A percentile compares a stretch with the other conserved stretches of the same genome.
phyloP scores from a whole-genome alignment of 2,329 filamentous ascomycete genomes.

The Epichloe amarillans region DNA sequence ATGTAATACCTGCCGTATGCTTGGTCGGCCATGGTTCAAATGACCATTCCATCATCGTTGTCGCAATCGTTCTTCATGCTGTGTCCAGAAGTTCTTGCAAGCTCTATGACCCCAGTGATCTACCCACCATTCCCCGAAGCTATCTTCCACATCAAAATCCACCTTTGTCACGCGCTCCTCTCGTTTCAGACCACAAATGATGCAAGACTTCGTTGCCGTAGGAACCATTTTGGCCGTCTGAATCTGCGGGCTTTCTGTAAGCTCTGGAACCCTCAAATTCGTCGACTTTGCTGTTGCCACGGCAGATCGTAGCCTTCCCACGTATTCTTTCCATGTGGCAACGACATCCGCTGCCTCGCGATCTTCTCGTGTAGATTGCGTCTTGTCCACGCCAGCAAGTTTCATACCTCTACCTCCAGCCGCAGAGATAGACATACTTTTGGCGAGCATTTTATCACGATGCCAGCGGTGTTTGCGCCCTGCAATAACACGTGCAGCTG shows the following conservation, averaged over 20 bases:
- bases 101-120: conserved; percentile 74
- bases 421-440: conserved; percentile 78
- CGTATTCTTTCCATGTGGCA: conserved; percentile 58
- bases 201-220: conserved; percentile 61
- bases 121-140: conserved; percentile 93
- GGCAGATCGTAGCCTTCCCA: conserved; percentile 61
- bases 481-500: conserved; percentile 68
- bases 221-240: conserved; percentile 59
- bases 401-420: conserved; percentile 80
- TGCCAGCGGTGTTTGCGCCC: conserved; percentile 85
- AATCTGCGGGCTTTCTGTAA: conserved; percentile 55
- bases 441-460: conserved; percentile 68
- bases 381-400: conserved; percentile 70
- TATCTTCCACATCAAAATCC: conserved; percentile 69
- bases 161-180: conserved; percentile 71
- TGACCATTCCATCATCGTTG: conserved; percentile 39
- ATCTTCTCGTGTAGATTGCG: conserved; percentile 70
- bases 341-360: conserved; percentile 71
- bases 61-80: conserved; percentile 56
- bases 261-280: conserved; percentile 50
- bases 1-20: no score
- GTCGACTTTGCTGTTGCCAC: conserved; percentile 53
- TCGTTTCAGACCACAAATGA: conserved; percentile 76
- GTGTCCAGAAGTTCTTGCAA: conserved; percentile 76
- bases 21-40: background rate